Conservation (phyloP, 768 basidiomycete species). For the Lactarius indigo region DNA sequence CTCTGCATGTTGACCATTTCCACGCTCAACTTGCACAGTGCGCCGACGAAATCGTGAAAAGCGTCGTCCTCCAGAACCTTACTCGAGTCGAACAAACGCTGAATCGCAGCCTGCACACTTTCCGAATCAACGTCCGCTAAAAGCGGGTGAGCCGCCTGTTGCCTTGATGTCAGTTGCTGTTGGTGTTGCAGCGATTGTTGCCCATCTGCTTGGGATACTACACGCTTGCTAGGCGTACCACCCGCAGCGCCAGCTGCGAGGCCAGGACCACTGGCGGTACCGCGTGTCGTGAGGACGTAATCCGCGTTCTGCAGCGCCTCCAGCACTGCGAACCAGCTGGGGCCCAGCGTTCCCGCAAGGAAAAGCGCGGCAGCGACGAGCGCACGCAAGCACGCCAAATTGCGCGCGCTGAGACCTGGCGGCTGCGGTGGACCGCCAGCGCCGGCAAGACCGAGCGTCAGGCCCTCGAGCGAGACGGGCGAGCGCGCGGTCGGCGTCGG, state of each 20-base stretch:
- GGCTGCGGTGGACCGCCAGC: slow-evolving; percentile 39
- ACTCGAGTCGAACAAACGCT: slow-evolving; percentile 82
- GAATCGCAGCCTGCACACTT: slow-evolving; percentile 67
- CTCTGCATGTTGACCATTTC: slow-evolving; percentile 94
- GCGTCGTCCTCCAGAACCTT: slow-evolving; percentile 80
- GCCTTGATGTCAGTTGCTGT: slow-evolving; percentile 17
- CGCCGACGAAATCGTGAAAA: slow-evolving; percentile 71
- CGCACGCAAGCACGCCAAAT: slow-evolving; percentile 86
- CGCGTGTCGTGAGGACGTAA: slow-evolving; percentile 73
- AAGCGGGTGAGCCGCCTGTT: slow-evolving; percentile 45
- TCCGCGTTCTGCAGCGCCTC: slow-evolving; percentile 95
- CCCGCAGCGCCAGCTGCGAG: slow-evolving; percentile 26
- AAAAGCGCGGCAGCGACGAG: slow-evolving; percentile 73
- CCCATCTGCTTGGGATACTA: slow-evolving; percentile 8
- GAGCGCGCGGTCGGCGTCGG: slow-evolving; percentile 61
- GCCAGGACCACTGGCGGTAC: slow-evolving; percentile 30
- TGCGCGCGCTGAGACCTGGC: slow-evolving; percentile 82
- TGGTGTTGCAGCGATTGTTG: slow-evolving; percentile 7
- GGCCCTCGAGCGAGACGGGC: slow-evolving; percentile 55
- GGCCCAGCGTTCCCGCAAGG: slow-evolving; percentile 80
- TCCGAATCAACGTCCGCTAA: slow-evolving; percentile 74
- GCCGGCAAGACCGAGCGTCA: slow-evolving; percentile 46
- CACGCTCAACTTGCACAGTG: slow-evolving; percentile 79
- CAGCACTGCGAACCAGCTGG: slow-evolving; percentile 88
- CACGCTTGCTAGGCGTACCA: slow-evolving; percentile 4